Evolutionary conservation across 1,284 basidiomycete species (phyloP), one percentile per base, ranked within the genome.

Genomic region (Pseudozyma sp.): DNA sequence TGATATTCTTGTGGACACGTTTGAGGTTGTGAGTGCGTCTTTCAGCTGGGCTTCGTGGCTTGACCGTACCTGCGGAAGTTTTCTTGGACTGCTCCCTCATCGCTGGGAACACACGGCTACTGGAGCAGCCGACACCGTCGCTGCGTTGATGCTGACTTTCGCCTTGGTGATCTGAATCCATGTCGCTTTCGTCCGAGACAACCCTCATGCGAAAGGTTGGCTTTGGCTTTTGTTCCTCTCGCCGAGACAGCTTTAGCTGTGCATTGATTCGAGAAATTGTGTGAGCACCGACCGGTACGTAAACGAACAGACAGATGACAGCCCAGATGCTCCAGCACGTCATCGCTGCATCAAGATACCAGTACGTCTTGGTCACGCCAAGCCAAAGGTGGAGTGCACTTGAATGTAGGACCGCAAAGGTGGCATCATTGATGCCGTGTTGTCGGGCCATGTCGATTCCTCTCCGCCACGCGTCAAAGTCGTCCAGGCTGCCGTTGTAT

Each of bases 211-310:
- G 19, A 9, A 36, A 34, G 39, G 13, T n/a, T 7, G 31, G 40
- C n/a, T 31, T 42, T 38, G 18, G 35, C 10, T 2, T 19, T 13
- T 50, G 35, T 7, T 34, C 25, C 19, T 59, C 62, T 44, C 5
- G 7, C 14, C 35, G 38, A 11, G 61, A 55, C 6, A 49, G 10
- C 9, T 55, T 34, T 12, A 72, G 48, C 50, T 63, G 59, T 25
- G 18, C 12, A 1, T 56, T 21, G 19, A 72, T 64, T 9, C 64
- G 59, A 11, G 39, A n/a, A 5, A 72, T 36, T 9, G 65, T 62
- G 50, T 72, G 70, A 0, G 52, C 70, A 25, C 70, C 70, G 10
- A 72, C 43, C 0, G 64, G 64, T 12, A 59, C 38, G 19, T 67
- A 50, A 2, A 55, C 45, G 0, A 52, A 1, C 11, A 72, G 45